Evolutionary conservation across 2,329 filamentous ascomycete species (phyloP).

Genomic region (Fusarium xyrophilum): DNA sequence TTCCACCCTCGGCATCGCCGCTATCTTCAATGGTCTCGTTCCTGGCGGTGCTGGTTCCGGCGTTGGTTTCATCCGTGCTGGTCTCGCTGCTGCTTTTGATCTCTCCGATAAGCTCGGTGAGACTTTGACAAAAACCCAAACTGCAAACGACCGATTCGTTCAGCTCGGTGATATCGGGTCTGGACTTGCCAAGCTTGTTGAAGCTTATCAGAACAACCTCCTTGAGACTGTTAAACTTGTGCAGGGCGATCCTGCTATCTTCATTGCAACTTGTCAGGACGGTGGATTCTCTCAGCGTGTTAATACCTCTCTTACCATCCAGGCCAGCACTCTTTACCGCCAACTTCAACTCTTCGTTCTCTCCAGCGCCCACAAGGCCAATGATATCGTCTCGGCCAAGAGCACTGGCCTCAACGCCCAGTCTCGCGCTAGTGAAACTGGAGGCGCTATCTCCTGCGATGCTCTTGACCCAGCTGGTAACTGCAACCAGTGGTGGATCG

Average conservation of each 20-base stretch:
- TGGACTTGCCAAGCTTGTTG: conserved; percentile 1
- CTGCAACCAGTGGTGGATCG: conserved; percentile 22
- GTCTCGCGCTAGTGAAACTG: neutral
- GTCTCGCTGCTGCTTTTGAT: neutral
- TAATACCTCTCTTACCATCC: conserved; percentile 18
- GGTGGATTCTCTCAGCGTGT: conserved; percentile 21
- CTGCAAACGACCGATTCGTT: neutral
- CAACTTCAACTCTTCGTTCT: conserved; percentile 18
- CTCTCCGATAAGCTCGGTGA: conserved; percentile 11
- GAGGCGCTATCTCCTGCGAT: neutral
- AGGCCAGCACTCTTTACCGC: conserved; percentile 8
- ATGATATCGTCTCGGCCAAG: neutral
- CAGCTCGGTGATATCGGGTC: conserved; percentile 11
- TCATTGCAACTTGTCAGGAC: conserved; percentile 5
- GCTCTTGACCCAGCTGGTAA: neutral
- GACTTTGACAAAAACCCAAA: conserved; percentile 2
- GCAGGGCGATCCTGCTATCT: conserved; percentile 1
- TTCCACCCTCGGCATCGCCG: neutral
- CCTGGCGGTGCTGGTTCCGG: neutral
- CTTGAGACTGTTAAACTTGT: conserved; percentile 18
- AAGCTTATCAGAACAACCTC: conserved; percentile 8
- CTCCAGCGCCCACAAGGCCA: conserved; percentile 11
- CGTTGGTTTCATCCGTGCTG: conserved; percentile 1
- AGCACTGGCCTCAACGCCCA: conserved; percentile 4
- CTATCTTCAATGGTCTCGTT: conserved; percentile 1